Base-by-base conservation (phyloP, 805 yeast genomes). In the Komagataella mondaviorum region DNA sequence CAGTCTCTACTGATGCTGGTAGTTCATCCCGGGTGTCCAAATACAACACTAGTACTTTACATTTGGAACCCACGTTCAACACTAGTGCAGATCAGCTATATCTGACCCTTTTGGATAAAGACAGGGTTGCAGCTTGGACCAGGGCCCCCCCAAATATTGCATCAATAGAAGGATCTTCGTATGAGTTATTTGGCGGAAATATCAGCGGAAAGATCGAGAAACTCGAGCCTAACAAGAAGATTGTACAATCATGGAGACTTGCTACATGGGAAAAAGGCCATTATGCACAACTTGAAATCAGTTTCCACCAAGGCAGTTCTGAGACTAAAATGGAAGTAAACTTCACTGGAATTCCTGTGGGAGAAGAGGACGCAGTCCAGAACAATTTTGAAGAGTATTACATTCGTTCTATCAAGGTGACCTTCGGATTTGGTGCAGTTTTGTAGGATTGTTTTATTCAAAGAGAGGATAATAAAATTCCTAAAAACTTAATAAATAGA, bases 371-470 rank as follows among this genome's bases (percentile, higher is more conserved):
- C 60, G 68, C 84, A 59, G 96, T 87, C 45, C 79, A 81, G 61
- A 77, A 73, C 45, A 93, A 91, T 66, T 91, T 93, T 62, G 88
- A 88, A 60, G 88, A 87, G 55, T 87, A 89, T 68, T 93, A 93
- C 64, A 81, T 93, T 50, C 83, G 84, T 67, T 79, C 96, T 6
- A 91, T 93, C 62, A 93, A 89, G 70, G 63, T 88, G 46, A 85
- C 96, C 0, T 93, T 93, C 67, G 99, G 99, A 1, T 90, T 87
- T 65, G 98, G 98, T 16, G 87, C 93, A n/a, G 95, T 88, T 12
- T 71, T 88, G 58, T 88, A 70, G 55, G 20, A 20, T 20, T 20
- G 20, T 12, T 16, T 18, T 18, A 14, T 7, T 30, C 44, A 24
- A 49, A 20, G 12, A 10, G 16, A 10, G 18, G 16, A 47, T 20